Conservation (phyloP, 176 grass and related monocot species). For the Cenchrus americanus region DNA sequence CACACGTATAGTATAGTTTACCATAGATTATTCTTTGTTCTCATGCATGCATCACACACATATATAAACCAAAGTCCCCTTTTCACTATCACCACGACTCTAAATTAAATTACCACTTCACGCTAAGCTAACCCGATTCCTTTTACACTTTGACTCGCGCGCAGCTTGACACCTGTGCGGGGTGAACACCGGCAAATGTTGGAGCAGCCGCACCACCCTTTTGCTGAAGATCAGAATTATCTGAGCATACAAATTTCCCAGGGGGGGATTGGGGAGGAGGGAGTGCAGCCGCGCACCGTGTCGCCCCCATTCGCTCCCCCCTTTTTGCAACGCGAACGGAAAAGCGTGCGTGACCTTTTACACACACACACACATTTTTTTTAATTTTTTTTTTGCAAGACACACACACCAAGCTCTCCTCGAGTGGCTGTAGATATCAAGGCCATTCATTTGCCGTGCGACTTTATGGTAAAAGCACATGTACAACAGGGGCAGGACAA, state of each 20-base stretch:
- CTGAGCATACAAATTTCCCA: background rate
- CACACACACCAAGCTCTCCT: conserved; percentile 15
- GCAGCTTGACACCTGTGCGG: background rate
- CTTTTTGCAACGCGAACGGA: conserved; percentile 11
- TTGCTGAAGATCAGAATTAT: conserved; percentile 28
- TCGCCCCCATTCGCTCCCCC: background rate
- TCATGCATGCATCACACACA: too few species aligned
- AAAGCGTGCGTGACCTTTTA: conserved; percentile 30
- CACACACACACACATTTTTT: too few species aligned
- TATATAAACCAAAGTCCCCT: background rate
- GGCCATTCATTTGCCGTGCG: conserved; percentile 26
- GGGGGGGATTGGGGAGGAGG: background rate
- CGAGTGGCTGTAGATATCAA: conserved; percentile 46
- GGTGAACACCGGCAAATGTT: conserved; percentile 32
- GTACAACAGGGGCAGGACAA: conserved; percentile 26
- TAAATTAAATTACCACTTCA: background rate
- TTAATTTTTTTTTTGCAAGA: too few species aligned
- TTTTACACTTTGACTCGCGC: background rate
- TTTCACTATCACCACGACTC: background rate
- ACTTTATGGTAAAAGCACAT: conserved; percentile 44
- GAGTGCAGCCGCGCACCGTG: conserved; percentile 25
- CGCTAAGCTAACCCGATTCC: conserved; percentile 1
- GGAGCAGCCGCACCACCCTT: background rate
- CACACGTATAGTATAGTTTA: too few species aligned
- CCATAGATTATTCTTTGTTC: too few species aligned